phyloP scores from a whole-genome alignment of 805 yeast species.

The Cyberlindnera nakhonratchasimensis region DNA sequence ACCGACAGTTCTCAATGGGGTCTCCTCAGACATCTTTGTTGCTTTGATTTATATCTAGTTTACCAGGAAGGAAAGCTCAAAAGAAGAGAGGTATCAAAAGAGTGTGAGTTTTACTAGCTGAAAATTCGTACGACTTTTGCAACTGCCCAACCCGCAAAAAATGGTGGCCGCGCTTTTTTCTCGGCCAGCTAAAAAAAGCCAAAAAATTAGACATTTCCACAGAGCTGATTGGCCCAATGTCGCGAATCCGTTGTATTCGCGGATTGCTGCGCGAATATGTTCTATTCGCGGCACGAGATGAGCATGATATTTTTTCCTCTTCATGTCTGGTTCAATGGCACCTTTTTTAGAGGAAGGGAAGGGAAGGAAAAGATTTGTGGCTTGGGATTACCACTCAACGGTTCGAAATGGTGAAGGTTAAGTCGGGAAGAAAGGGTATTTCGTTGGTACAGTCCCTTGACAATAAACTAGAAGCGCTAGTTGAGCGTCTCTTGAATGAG shows the following conservation, averaged over 20 bases:
- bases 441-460: conserved; percentile 41
- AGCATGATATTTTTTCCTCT: neutral
- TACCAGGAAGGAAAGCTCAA: neutral
- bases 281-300: neutral
- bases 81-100: neutral
- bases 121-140: conserved; percentile 12
- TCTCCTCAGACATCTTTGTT: conserved; percentile 29
- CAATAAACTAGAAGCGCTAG: conserved; percentile 51
- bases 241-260: no score
- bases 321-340: no score
- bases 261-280: neutral
- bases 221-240: conserved; percentile 21
- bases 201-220: no score
- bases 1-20: conserved; percentile 60
- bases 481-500: conserved; percentile 57
- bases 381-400: no score
- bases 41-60: conserved; percentile 1
- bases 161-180: neutral
- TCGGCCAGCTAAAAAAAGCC: neutral
- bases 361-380: no score
- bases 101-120: neutral
- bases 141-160: no score
- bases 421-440: conserved; percentile 23
- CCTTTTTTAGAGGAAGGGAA: no score
- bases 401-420: conserved; percentile 37